Conservation (phyloP, 2,329 filamentous ascomycete species). For the Ceratocystiopsis brevicomis region DNA sequence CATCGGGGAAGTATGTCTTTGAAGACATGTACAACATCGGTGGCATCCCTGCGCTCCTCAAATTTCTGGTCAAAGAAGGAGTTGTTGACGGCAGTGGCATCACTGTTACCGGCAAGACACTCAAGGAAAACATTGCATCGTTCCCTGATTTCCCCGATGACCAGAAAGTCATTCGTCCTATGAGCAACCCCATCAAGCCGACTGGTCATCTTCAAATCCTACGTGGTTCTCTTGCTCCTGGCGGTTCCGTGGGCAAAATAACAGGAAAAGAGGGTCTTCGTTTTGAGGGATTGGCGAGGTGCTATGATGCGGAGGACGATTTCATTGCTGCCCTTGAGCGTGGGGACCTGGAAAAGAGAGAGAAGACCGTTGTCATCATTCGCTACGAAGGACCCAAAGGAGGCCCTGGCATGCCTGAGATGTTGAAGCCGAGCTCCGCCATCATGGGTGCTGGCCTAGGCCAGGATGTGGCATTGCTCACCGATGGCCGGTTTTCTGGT, state of each 20-base stretch:
- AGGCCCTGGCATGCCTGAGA: conserved; percentile 87
- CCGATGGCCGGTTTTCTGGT: conserved; percentile 60
- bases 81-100: conserved; percentile 62
- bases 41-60: conserved; percentile 71
- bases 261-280: conserved; percentile 80
- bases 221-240: conserved; percentile 66
- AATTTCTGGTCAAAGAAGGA: conserved; percentile 67
- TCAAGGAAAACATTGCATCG: conserved; percentile 67
- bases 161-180: conserved; percentile 64
- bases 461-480: conserved; percentile 55
- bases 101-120: conserved; percentile 77
- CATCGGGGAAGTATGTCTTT: conserved; percentile 76
- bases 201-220: conserved; percentile 83
- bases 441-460: conserved; percentile 81
- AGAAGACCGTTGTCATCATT: conserved; percentile 80
- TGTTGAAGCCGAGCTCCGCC: conserved; percentile 78
- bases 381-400: conserved; percentile 89
- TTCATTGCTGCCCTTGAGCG: conserved; percentile 61
- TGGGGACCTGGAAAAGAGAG: conserved; percentile 62
- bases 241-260: conserved; percentile 80
- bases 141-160: conserved; percentile 55
- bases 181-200: conserved; percentile 68
- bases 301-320: conserved; percentile 68
- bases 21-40: conserved; percentile 70
- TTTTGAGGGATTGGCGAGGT: conserved; percentile 63